These are phyloP conservation scores for Carpinus fangiana DNA, from an alignment of 306 rosid species.

Conservation along the genomic window DNA sequence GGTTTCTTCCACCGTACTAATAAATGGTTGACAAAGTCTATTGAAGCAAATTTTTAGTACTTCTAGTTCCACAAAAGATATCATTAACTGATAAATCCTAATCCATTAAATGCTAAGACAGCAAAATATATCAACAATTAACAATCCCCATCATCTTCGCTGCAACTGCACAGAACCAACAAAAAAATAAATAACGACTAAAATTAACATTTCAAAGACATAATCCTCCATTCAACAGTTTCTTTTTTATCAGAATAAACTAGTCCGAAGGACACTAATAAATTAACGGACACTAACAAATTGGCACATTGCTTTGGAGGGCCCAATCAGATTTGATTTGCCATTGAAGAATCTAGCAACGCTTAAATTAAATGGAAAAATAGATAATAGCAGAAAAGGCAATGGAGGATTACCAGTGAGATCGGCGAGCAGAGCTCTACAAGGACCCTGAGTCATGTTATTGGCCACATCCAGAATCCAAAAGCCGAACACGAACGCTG, in stretches of 20 bases:
- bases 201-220: not conserved
- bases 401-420: slow-evolving; percentile 61
- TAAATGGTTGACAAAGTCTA: not conserved
- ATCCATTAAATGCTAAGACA: slow-evolving; percentile 7
- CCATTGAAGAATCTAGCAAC: not conserved
- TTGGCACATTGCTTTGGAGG: not conserved
- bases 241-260: not conserved
- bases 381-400: not conserved
- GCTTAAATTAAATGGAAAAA: slow-evolving; percentile 8
- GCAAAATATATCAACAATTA: slow-evolving; percentile 1
- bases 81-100: not conserved
- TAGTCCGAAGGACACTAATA: not conserved
- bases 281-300: not conserved
- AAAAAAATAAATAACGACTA: not conserved
- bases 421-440: slow-evolving; percentile 89
- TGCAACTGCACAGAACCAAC: not conserved
- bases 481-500: slow-evolving; percentile 65
- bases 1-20: not conserved
- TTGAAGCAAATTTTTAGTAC: not conserved
- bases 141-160: slow-evolving; percentile 27
- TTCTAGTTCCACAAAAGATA: slow-evolving; percentile 11
- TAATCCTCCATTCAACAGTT: not conserved
- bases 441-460: slow-evolving; percentile 80
- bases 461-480: slow-evolving; percentile 89
- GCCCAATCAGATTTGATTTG: not conserved